Evolutionary conservation across 2,329 filamentous ascomycete genomes (phyloP).

Genomic region (Pezicula neosporulosa): DNA sequence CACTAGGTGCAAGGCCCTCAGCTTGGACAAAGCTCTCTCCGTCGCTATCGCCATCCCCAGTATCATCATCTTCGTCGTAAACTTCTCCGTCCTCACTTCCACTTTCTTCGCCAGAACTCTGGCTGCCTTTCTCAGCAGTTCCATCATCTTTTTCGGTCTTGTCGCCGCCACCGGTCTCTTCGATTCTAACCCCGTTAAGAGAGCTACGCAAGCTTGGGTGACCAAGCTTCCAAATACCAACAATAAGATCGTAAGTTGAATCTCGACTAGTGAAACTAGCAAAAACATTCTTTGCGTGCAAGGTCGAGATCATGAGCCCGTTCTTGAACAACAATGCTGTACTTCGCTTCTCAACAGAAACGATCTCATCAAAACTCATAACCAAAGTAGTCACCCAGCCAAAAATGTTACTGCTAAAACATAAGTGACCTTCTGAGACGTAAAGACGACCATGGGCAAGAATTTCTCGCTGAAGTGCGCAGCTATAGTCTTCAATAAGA

Average conservation of each 20-base stretch:
- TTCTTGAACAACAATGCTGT: constrained; percentile 96
- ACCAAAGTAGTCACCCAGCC: constrained; percentile 97
- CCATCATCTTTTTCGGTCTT: constrained; percentile 80
- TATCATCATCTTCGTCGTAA: constrained; percentile 70
- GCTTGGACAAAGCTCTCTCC: constrained; percentile 51
- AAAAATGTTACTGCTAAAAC: constrained; percentile 98
- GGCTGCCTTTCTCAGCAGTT: constrained; percentile 34
- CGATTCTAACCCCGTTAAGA: constrained; percentile 80
- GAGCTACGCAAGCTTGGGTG: constrained; percentile 91
- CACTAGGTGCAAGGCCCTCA: constrained; percentile 40
- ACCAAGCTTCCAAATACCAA: constrained; percentile 97
- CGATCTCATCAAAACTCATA: constrained; percentile 97
- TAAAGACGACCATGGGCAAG: constrained; percentile 91
- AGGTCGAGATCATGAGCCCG: constrained; percentile 91
- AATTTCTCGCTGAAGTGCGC: constrained; percentile 92
- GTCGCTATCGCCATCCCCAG: constrained; percentile 61
- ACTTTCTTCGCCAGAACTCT: constrained; percentile 51
- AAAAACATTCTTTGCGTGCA: constrained; percentile 94
- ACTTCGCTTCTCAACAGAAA: constrained; percentile 94
- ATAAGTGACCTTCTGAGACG: constrained; percentile 94
- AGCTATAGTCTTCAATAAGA: constrained; percentile 97
- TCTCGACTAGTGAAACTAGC: constrained; percentile 93
- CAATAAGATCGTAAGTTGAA: constrained; percentile 93
- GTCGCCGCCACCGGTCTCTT: constrained; percentile 76
- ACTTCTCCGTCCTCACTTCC: constrained; percentile 66